phyloP scores from a whole-genome alignment of 495 filamentous ascomycete genomes.

The Neurospora sp. region DNA sequence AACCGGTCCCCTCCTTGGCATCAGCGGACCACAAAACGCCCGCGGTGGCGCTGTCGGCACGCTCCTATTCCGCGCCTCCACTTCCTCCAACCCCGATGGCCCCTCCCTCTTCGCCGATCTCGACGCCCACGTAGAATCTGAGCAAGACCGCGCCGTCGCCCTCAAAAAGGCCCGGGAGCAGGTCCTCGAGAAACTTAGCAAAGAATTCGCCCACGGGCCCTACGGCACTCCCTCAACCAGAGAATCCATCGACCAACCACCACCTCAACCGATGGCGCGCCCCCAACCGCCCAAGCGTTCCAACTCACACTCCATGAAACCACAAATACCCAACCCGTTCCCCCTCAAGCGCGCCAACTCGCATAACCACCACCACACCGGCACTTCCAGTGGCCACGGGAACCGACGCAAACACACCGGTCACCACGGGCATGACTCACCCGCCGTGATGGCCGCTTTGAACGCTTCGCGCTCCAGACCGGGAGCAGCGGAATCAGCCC shows the following conservation, averaged over 20 bases:
- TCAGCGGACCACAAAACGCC: not conserved
- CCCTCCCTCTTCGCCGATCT: conserved; percentile 33
- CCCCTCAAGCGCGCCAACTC: not conserved
- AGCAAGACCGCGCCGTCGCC: conserved; percentile 30
- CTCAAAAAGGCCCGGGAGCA: conserved; percentile 34
- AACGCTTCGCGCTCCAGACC: not conserved
- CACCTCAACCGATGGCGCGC: not conserved
- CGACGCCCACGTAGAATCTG: conserved; percentile 31
- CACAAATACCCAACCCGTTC: not conserved
- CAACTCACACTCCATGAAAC: not conserved
- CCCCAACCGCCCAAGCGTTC: not conserved
- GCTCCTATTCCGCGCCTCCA: not conserved
- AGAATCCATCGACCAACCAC: not conserved
- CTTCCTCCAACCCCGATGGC: conserved; percentile 18
- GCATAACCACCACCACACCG: not conserved
- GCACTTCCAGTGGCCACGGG: not conserved
- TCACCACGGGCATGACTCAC: not conserved
- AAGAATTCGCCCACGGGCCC: conserved; percentile 22
- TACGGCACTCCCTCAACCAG: not conserved
- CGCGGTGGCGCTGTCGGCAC: not conserved
- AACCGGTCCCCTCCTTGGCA: conserved; percentile 13
- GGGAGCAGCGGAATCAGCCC: not conserved
- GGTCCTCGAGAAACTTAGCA: conserved; percentile 34
- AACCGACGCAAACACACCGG: not conserved
- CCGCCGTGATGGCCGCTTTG: not conserved